Evolutionary conservation across 768 basidiomycete genomes (phyloP).

Genomic region (Tephrocybe sp.): DNA sequence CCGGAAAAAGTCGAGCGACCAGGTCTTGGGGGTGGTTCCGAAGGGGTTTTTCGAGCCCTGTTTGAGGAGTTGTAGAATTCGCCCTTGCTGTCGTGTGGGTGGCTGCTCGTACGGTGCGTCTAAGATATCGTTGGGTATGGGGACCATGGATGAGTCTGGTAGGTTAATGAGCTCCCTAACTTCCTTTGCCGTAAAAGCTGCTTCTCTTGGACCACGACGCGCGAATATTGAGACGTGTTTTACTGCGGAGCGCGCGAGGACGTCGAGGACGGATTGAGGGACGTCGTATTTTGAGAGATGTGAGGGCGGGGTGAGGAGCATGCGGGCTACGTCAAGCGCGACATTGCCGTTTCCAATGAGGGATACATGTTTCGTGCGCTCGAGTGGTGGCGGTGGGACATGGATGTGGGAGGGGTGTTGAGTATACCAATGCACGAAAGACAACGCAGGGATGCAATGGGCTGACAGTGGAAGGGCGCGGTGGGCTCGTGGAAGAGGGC

Average conservation of each 20-base stretch:
- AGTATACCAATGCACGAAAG: slow-evolving; percentile 96
- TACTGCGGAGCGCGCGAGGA: slow-evolving; percentile 60
- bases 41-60: slow-evolving; percentile 55
- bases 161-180: slow-evolving; percentile 78
- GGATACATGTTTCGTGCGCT: slow-evolving; percentile 66
- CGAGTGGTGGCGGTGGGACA: slow-evolving; percentile 54
- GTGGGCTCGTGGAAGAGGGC: slow-evolving; percentile 63
- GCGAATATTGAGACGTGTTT: slow-evolving; percentile 81
- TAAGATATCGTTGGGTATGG: slow-evolving; percentile 39
- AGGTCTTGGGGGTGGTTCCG: slow-evolving; percentile 59
- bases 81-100: slow-evolving; percentile 61
- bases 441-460: slow-evolving; percentile 69
- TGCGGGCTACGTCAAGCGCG: slow-evolving; percentile 87
- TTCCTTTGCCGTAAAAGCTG: slow-evolving; percentile 91
- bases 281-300: slow-evolving; percentile 73
- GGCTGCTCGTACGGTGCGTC: slow-evolving; percentile 6
- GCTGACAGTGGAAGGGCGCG: slow-evolving; percentile 44
- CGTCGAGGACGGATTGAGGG: slow-evolving; percentile 67
- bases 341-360: slow-evolving; percentile 96
- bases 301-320: slow-evolving; percentile 72
- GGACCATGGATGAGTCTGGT: slow-evolving; percentile 64
- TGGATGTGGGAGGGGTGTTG: slow-evolving; percentile 69
- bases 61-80: slow-evolving; percentile 60
- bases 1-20: slow-evolving; percentile 82
- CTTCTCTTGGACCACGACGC: slow-evolving; percentile 84